These are phyloP conservation scores for Phoma sp. DNA, from an alignment of 2,329 filamentous ascomycete species.

Conservation along the genomic window DNA sequence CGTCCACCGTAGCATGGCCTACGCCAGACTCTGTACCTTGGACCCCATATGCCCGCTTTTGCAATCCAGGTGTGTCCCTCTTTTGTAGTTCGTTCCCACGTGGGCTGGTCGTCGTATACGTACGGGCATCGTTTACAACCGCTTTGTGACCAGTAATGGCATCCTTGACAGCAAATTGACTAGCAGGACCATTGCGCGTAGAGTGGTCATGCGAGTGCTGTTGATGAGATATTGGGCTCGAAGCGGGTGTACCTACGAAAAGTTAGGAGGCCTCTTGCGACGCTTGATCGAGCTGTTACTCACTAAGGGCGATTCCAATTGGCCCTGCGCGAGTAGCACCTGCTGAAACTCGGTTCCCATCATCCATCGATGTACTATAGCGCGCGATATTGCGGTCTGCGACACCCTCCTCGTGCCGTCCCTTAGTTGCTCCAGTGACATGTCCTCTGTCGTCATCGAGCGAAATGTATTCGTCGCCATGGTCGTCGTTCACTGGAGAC, in stretches of 20 bases:
- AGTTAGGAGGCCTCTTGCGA: neutral
- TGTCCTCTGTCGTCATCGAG: slow-evolving; percentile 28
- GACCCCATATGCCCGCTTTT: neutral
- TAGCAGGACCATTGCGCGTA: neutral
- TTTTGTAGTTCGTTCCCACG: slow-evolving; percentile 9
- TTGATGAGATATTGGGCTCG: neutral
- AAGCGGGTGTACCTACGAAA: slow-evolving; percentile 5
- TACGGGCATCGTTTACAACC: slow-evolving; percentile 17
- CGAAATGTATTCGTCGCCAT: slow-evolving; percentile 24
- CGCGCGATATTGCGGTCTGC: slow-evolving; percentile 38
- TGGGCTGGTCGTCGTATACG: slow-evolving; percentile 3
- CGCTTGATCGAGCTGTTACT: neutral
- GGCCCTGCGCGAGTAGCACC: neutral
- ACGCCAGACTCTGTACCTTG: neutral
- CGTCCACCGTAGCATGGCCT: slow-evolving; percentile 5
- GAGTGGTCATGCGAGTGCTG: neutral
- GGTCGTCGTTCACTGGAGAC: slow-evolving; percentile 16
- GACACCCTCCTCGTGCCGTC: slow-evolving; percentile 62
- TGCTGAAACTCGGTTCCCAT: slow-evolving; percentile 6
- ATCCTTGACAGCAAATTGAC: slow-evolving; percentile 11
- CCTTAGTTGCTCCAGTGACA: slow-evolving; percentile 17
- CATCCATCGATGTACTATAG: slow-evolving; percentile 19
- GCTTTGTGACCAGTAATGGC: slow-evolving; percentile 13
- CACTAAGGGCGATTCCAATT: neutral
- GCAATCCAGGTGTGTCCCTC: neutral